Evolutionary conservation across 139 green algal genomes (phyloP).

Genomic region (Coelastrella sp.): DNA sequence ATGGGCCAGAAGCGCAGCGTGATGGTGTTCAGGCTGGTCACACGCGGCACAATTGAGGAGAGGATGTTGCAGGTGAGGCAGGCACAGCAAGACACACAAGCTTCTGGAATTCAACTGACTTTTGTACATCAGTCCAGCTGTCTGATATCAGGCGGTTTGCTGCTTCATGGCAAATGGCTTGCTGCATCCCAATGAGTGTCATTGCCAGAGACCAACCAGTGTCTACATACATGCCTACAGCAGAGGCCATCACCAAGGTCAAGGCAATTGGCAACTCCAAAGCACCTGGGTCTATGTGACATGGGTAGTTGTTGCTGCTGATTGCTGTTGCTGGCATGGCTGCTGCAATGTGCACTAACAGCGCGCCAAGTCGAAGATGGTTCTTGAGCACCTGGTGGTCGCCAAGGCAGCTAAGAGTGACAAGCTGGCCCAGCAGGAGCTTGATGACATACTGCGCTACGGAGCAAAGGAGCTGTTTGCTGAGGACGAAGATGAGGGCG

Average conservation of each 20-base stretch:
- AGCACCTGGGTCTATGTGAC: too few relatives aligned
- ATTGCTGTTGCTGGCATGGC: neutral
- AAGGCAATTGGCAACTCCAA: too few relatives aligned
- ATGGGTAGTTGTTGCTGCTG: neutral
- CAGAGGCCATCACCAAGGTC: too few relatives aligned
- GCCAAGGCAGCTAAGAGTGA: constrained; percentile 53
- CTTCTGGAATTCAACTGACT: neutral
- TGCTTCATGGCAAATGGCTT: too few relatives aligned
- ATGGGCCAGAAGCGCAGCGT: constrained; percentile 82
- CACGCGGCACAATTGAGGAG: constrained; percentile 88
- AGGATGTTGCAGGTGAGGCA: constrained; percentile 86
- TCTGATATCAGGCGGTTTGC: too few relatives aligned
- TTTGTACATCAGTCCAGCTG: too few relatives aligned
- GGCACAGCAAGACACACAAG: neutral
- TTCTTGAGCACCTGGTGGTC: constrained; percentile 92
- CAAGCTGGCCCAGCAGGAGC: constrained; percentile 78
- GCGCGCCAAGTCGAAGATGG: constrained; percentile 83
- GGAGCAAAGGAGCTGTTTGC: constrained; percentile 70
- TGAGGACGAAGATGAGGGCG: constrained; percentile 40
- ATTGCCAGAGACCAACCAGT: too few relatives aligned
- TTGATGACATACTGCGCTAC: constrained; percentile 88
- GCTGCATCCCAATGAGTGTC: too few relatives aligned
- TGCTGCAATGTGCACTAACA: neutral
- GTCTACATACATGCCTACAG: too few relatives aligned
- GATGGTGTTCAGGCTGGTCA: constrained; percentile 90